These are phyloP conservation scores for Golubevia sp. DNA, from an alignment of 1,284 basidiomycete species.

Conservation along the genomic window DNA sequence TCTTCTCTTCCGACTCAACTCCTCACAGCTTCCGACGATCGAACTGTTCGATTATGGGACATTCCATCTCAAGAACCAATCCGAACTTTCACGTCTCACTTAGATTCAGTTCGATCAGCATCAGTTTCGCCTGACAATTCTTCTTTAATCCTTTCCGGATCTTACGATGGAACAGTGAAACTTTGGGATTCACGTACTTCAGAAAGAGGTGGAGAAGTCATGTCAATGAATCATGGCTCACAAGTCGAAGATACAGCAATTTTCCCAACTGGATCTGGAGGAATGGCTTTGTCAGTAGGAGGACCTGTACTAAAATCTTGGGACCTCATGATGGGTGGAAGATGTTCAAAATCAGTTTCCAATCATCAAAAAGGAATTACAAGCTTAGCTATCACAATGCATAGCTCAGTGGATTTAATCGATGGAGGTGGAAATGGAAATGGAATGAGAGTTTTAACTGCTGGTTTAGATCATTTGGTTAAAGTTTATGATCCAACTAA, in stretches of 20 bases:
- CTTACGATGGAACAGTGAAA: conserved; percentile 89
- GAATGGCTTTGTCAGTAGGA: conserved; percentile 80
- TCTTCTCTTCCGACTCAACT: conserved; percentile 81
- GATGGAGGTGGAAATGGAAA: conserved; percentile 65
- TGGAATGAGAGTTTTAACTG: conserved; percentile 80
- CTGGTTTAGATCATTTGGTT: conserved; percentile 92
- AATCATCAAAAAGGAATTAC: conserved; percentile 99
- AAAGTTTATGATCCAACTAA: conserved; percentile 89
- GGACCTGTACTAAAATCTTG: conserved; percentile 93
- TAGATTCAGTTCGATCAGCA: conserved; percentile 93
- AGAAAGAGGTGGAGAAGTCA: conserved; percentile 43
- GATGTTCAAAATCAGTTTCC: conserved; percentile 61
- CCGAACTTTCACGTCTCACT: conserved; percentile 79
- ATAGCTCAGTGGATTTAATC: conserved; percentile 41
- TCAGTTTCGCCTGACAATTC: conserved; percentile 82
- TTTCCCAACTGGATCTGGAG: conserved; percentile 78
- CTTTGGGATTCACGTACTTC: conserved; percentile 78
- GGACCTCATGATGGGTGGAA: conserved; percentile 91
- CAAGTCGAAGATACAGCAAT: conserved; percentile 95
- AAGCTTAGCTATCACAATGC: conserved; percentile 66
- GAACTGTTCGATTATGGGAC: conserved; percentile 92
- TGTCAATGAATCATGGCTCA: conserved; percentile 61
- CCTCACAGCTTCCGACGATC: conserved; percentile 94
- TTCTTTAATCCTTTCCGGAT: conserved; percentile 84
- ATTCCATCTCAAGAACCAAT: conserved; percentile 84